Conservation (phyloP, 1,284 basidiomycete genomes). For the Leccinum cinnamomeum region DNA sequence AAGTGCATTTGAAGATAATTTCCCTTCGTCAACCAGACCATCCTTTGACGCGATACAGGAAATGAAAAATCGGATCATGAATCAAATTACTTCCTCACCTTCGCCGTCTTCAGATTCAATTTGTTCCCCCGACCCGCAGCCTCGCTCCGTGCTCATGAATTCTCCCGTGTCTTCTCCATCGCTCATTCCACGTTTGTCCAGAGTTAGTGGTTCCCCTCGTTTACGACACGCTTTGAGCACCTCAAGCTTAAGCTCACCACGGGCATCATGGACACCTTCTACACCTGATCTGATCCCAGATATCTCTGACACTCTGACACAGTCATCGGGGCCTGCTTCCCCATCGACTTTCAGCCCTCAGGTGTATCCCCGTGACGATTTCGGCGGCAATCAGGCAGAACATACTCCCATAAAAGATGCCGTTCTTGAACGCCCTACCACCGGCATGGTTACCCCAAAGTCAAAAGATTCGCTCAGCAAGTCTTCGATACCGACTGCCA, state of each 20-base stretch:
- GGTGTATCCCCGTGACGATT: constrained; percentile 14
- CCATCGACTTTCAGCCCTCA: constrained; percentile 45
- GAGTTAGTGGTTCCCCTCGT: constrained; percentile 28
- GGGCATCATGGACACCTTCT: constrained; percentile 39
- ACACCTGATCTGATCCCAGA: constrained; percentile 66
- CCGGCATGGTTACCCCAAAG: constrained; percentile 26
- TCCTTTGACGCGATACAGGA: constrained; percentile 58
- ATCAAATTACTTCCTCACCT: constrained; percentile 34
- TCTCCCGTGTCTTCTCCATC: constrained; percentile 25
- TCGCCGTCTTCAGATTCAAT: constrained; percentile 23
- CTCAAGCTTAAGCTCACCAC: constrained; percentile 33
- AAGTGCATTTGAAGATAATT: constrained; percentile 16
- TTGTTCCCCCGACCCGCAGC: constrained; percentile 15
- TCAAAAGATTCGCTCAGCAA: constrained; percentile 23
- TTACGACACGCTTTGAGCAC: constrained; percentile 31
- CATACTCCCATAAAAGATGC: constrained; percentile 6
- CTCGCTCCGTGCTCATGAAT: constrained; percentile 11
- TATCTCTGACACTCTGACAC: constrained; percentile 55
- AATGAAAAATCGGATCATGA: constrained; percentile 62
- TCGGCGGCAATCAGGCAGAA: constrained; percentile 13
- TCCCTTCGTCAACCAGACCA: constrained; percentile 33
- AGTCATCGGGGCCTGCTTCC: constrained; percentile 57
- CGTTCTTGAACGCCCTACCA: constrained; percentile 9
- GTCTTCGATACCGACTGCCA: constrained; percentile 27
- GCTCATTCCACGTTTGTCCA: constrained; percentile 33